Conservation (phyloP, 495 filamentous ascomycete genomes). For the Lepidopterella palustris region DNA sequence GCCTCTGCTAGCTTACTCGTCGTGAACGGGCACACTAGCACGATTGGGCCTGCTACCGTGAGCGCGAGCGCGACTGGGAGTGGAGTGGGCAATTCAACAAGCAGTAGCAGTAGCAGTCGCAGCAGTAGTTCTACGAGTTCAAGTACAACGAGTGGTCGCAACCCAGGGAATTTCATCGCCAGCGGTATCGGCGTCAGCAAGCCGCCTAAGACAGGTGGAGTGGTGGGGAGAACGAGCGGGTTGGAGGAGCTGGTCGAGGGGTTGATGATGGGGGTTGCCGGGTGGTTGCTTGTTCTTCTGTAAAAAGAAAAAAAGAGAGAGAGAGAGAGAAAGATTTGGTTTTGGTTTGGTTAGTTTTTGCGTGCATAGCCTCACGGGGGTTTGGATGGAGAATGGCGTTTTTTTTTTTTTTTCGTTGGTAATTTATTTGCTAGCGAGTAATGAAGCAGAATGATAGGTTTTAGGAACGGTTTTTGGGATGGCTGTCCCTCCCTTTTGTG, state of each 20-base stretch:
- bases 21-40: conserved; percentile 30
- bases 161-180: conserved; percentile 18
- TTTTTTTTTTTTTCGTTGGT: too few relatives aligned
- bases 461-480: too few relatives aligned
- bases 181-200: conserved; percentile 15
- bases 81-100: neutral
- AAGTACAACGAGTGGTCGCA: conserved; percentile 4
- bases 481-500: too few relatives aligned
- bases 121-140: neutral
- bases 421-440: too few relatives aligned
- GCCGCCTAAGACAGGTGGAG: conserved; percentile 4
- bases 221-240: neutral
- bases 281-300: conserved; percentile 18
- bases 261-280: conserved; percentile 15
- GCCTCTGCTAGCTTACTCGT: conserved; percentile 28
- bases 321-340: neutral
- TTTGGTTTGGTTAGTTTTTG: neutral
- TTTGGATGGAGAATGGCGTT: too few relatives aligned
- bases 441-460: too few relatives aligned
- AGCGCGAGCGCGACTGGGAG: conserved; percentile 8
- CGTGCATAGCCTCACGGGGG: too few relatives aligned
- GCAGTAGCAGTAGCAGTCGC: neutral
- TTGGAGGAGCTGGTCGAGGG: conserved; percentile 15
- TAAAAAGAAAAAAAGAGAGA: neutral
- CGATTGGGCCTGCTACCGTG: conserved; percentile 3